These are phyloP conservation scores for Pythium utonaiense DNA, from an alignment of 352 stramenopile species.

Conservation along the genomic window DNA sequence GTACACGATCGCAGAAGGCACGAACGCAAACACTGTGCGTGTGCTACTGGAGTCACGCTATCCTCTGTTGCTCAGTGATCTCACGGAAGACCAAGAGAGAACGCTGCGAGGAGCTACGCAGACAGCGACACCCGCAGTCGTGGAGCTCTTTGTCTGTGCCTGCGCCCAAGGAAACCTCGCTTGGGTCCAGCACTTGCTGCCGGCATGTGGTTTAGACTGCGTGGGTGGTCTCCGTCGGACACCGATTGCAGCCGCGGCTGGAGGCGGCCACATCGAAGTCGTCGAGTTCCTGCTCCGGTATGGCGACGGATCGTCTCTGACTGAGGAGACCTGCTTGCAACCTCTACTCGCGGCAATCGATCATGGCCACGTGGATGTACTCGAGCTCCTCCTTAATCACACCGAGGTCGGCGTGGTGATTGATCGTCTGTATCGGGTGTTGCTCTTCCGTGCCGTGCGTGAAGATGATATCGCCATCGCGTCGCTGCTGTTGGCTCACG, in stretches of 20 bases:
- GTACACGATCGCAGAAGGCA: neutral
- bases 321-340: neutral
- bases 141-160: neutral
- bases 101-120: neutral
- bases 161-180: neutral
- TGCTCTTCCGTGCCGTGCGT: neutral
- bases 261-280: neutral
- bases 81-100: neutral
- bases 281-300: neutral
- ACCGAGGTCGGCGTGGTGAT: neutral
- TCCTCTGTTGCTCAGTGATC: neutral
- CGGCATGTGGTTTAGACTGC: neutral
- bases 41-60: neutral
- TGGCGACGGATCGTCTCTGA: neutral
- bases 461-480: neutral
- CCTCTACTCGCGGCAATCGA: neutral
- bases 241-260: neutral
- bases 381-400: neutral
- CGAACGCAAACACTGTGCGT: neutral
- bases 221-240: neutral
- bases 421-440: neutral
- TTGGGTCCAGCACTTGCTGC: neutral
- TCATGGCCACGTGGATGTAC: neutral
- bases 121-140: neutral
- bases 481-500: neutral